Percentiles rank a stretch among this genome's conserved stretches.
phyloP scores from a whole-genome alignment of 441 rosid species.

The Populus hybrid region DNA sequence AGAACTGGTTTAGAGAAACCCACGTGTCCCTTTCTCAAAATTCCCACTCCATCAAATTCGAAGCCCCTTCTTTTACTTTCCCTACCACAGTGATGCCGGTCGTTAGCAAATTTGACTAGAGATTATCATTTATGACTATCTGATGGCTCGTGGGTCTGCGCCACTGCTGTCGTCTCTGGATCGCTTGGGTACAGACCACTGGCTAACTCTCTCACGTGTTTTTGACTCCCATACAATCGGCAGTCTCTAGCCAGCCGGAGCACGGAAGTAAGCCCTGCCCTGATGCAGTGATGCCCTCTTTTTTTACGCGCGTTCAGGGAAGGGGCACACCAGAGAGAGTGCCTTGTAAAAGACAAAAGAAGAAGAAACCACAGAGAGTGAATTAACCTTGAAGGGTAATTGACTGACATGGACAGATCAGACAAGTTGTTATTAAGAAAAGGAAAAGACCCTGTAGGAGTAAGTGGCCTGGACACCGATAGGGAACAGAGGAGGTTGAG shows the following conservation, averaged over 20 bases:
- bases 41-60: background rate
- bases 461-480: background rate
- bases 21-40: conserved; percentile 11
- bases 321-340: background rate
- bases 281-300: background rate
- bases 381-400: background rate
- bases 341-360: background rate
- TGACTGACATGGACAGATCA: background rate
- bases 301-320: too few relatives aligned
- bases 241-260: too few relatives aligned
- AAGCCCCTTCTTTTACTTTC: background rate
- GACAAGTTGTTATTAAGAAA: background rate
- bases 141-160: background rate
- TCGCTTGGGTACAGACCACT: background rate
- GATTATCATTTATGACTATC: background rate
- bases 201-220: background rate
- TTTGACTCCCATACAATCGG: background rate
- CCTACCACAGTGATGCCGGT: too few relatives aligned
- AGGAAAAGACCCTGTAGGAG: background rate
- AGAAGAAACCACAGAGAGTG: background rate
- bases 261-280: background rate
- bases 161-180: background rate
- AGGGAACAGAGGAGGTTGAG: background rate
- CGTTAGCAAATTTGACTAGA: too few relatives aligned
- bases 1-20: background rate